These are phyloP conservation scores for Russula sp. DNA, from an alignment of 768 basidiomycete genomes.

Conservation along the genomic window DNA sequence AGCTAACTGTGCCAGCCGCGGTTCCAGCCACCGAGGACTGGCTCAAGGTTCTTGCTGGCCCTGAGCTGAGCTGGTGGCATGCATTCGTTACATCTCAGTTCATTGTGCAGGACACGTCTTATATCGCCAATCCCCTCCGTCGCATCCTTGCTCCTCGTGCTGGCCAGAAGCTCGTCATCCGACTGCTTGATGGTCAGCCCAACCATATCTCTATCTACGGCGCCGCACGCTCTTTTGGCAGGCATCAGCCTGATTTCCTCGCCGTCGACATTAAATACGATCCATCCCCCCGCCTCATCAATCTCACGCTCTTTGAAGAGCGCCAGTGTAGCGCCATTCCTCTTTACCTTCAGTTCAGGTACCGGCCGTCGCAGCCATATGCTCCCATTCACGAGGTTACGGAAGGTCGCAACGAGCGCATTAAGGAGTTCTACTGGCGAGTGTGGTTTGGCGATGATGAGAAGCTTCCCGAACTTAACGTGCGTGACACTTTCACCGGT, in stretches of 20 bases:
- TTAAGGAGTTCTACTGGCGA: slow-evolving; percentile 98
- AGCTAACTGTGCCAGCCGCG: slow-evolving; percentile 44
- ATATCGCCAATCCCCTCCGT: slow-evolving; percentile 84
- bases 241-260: slow-evolving; percentile 72
- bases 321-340: slow-evolving; percentile 71
- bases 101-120: slow-evolving; percentile 80
- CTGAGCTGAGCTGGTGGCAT: slow-evolving; percentile 77
- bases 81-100: slow-evolving; percentile 77
- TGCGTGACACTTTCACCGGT: slow-evolving; percentile 78
- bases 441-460: slow-evolving; percentile 93
- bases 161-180: slow-evolving; percentile 71
- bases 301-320: slow-evolving; percentile 78
- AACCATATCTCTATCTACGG: slow-evolving; percentile 65
- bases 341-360: slow-evolving; percentile 74
- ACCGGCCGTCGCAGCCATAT: slow-evolving; percentile 82
- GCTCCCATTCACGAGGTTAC: slow-evolving; percentile 91
- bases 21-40: slow-evolving; percentile 64
- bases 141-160: slow-evolving; percentile 78
- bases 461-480: slow-evolving; percentile 66
- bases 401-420: slow-evolving; percentile 75
- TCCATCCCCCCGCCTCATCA: slow-evolving; percentile 47
- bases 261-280: slow-evolving; percentile 69
- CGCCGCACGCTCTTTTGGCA: slow-evolving; percentile 71
- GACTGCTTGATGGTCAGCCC: slow-evolving; percentile 39
- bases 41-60: slow-evolving; percentile 80